Evolutionary conservation across 495 filamentous ascomycete species (phyloP).

Genomic region (Talaromyces nanjingensis): DNA sequence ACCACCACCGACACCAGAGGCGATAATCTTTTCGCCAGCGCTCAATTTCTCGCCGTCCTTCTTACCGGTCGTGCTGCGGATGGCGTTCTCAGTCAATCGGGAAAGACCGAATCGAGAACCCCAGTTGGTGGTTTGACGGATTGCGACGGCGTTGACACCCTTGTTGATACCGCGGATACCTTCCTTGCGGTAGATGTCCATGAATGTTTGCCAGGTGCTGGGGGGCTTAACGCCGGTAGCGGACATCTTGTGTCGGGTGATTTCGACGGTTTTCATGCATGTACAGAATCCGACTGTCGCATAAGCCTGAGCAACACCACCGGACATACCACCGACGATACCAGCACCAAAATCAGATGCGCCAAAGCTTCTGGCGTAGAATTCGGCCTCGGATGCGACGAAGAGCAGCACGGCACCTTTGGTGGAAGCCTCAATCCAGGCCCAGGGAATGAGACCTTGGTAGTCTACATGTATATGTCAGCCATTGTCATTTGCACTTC

Average conservation of each 20-base stretch:
- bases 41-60: constrained; percentile 67
- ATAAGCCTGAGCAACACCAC: constrained; percentile 95
- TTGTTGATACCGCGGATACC: constrained; percentile 95
- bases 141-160: constrained; percentile 96
- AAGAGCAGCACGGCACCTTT: constrained; percentile 99
- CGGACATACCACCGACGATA: constrained; percentile 85
- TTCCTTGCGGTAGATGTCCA: constrained; percentile 92
- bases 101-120: constrained; percentile 91
- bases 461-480: constrained; percentile 58
- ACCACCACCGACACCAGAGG: constrained; percentile 83
- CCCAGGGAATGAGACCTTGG: constrained; percentile 99
- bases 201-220: constrained; percentile 87
- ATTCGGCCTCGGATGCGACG: constrained; percentile 97
- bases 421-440: constrained; percentile 99
- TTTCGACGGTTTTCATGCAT: constrained; percentile 99
- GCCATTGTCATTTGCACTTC: not conserved
- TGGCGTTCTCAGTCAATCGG: constrained; percentile 81
- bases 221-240: constrained; percentile 73
- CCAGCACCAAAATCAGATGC: constrained; percentile 80
- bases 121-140: constrained; percentile 99
- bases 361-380: constrained; percentile 72
- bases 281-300: constrained; percentile 99
- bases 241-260: constrained; percentile 94
- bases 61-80: constrained; percentile 76
- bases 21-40: constrained; percentile 81